Evolutionary conservation across 169 alveolate species (phyloP), one percentile per base, ranked within the genome.

Genomic region (Eimeria mitis): DNA sequence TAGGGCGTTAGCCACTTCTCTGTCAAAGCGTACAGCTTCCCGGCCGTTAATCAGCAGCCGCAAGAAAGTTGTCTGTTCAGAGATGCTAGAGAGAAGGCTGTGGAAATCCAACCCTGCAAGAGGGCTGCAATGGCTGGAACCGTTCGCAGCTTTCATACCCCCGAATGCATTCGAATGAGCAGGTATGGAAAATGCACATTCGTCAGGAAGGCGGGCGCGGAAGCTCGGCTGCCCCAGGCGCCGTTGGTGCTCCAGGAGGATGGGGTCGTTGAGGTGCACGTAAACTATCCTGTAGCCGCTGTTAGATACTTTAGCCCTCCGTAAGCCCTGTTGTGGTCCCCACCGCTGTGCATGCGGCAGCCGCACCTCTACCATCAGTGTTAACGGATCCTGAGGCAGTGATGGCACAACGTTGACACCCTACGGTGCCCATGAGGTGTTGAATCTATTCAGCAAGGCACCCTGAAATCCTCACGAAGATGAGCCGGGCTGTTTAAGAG

Each of bases 31-130:
- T 37, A 28, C 92, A 28, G 81, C 92, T 63, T 87, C 92, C 81
- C 92, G 79, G 68, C 68, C 92, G 81, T 87, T 65, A 49, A 87
- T 87, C 49, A 87, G 92, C 28, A 87, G 92, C 11, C 92, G 78
- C 83, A 87, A 63, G 92, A 87, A 87, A 42, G 92, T 87, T 34
- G 92, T 87, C 92, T 87, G 92, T 63, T 87, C 92, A 40, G 92
- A 87, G 21, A 87, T 87, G 63, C 92, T 87, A 8, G 92, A 37
- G n/a, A 87, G 79, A 44, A 87, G 78, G 61, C 40, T 63, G 63
- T 87, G 63, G 79, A 87, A 87, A 34, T 87, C 92, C 34, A 87
- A 2, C 23, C 92, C 92, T 63, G 79, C 92, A 28, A 87, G 92
- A 3, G 61, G 81, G 81, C 81, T 87, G 79, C 92, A 61, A 19